Evolutionary conservation across 192 early-diverging fungal species (phyloP).

Genomic region (Entomortierella lignicola): DNA sequence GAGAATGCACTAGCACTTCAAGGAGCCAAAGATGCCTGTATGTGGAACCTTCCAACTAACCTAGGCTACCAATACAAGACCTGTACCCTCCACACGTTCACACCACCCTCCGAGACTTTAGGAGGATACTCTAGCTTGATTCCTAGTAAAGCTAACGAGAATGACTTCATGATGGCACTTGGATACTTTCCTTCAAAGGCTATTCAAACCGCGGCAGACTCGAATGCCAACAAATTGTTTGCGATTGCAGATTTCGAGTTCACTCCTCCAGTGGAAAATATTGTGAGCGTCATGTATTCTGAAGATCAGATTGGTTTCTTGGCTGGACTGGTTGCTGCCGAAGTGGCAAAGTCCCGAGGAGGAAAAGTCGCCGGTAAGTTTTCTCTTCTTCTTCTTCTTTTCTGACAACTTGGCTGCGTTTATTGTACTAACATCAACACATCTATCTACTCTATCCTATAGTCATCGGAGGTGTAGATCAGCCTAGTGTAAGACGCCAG

Average conservation of each 20-base stretch:
- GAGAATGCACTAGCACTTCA: constrained; percentile 42
- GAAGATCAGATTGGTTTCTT: constrained; percentile 56
- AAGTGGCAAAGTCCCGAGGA: constrained; percentile 43
- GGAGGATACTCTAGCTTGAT: constrained; percentile 43
- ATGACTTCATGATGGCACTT: constrained; percentile 50
- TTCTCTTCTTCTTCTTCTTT: no score
- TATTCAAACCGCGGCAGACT: constrained; percentile 31
- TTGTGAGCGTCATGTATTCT: constrained; percentile 52
- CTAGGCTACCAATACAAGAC: constrained; percentile 25
- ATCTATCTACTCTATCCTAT: no score
- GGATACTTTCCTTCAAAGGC: constrained; percentile 52
- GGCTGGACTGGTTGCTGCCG: constrained; percentile 47
- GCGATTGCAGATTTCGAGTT: constrained; percentile 54
- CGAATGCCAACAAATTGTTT: constrained; percentile 50
- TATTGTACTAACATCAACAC: no score
- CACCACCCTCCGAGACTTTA: constrained; percentile 29
- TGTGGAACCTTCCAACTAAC: constrained; percentile 2
- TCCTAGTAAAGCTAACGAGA: constrained; percentile 24
- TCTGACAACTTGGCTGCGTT: no score
- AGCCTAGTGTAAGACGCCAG: constrained; percentile 45
- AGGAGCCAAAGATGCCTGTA: constrained; percentile 45
- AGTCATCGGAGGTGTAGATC: constrained; percentile 55
- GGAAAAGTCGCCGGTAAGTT: constrained; percentile 54
- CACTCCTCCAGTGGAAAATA: constrained; percentile 49
- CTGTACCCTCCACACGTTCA: constrained; percentile 30